Base-by-base conservation (phyloP, 2,329 filamentous ascomycete species). In the Shiraia bambusicola region DNA sequence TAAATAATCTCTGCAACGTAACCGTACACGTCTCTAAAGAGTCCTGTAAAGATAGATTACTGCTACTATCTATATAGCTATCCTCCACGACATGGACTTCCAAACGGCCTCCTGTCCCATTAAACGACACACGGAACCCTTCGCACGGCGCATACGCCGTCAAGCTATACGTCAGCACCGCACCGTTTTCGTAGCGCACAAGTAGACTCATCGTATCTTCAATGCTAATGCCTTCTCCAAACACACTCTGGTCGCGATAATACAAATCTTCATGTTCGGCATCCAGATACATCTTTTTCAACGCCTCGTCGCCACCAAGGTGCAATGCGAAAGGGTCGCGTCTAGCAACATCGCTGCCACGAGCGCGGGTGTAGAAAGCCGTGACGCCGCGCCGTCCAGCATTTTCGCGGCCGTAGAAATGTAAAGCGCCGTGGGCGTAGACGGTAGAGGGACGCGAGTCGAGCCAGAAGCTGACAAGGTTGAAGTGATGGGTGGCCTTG, bases 181-280 rank as follows among this genome's bases (percentile, higher is more conserved):
- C 79, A 2, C 79, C 77, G 37, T 72, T 79, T 13, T 70, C 67
- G 54, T 84, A 84, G 36, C 74, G 69, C 15, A 83, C 77, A 32
- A 84, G 69, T 16, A 83, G 64, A 28, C 73, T 79, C 79, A 83
- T 81, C 0, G 80, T 83, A 52, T 84, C 81, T 58, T 84, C 80
- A 43, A 83, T 83, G 50, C 72, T 82, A 40, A 84, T 82, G 1
- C 81, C 81, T 45, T 84, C 81, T 0, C 77, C 72, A 39, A 84
- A 83, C 1, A 82, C 79, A 50, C 75, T 81, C 61, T 82, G 80
- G 53, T 84, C 81, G 0, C 81, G 75, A 45, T 78, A 74, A 52
- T 84, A 84, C 12, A 72, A 73, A 49, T 84, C 81, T 54, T 84
- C 81, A 42, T 83, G 76, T 69, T 84, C 81, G 0, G 81, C 80